phyloP scores from a whole-genome alignment of 805 yeast genomes.

The Pachysolen tannophilus region DNA sequence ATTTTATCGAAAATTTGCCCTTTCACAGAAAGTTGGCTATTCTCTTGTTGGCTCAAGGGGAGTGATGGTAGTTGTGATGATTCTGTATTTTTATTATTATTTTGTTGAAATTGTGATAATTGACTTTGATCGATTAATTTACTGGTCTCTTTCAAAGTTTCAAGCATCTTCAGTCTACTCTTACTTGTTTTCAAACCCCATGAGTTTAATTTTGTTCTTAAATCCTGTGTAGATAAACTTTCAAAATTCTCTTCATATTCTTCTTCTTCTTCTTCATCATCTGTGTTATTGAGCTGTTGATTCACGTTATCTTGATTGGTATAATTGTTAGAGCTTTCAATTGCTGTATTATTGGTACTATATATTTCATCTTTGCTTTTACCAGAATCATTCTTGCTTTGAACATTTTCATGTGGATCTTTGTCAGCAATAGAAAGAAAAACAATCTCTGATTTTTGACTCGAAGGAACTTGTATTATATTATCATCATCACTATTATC shows the following conservation, averaged over 20 bases:
- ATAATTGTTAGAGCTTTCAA: background rate
- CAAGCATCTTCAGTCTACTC: constrained; percentile 25
- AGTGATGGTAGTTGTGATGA: constrained; percentile 10
- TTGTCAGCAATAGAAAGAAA: background rate
- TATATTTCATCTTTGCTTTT: background rate
- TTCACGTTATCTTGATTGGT: background rate
- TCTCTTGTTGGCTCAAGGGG: too few relatives aligned
- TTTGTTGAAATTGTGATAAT: constrained; percentile 8
- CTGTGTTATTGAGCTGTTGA: background rate
- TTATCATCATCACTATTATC: constrained; percentile 4
- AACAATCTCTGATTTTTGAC: constrained; percentile 3
- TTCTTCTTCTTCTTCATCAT: background rate
- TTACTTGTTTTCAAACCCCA: constrained; percentile 32
- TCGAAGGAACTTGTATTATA: constrained; percentile 8
- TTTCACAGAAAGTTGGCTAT: constrained; percentile 10
- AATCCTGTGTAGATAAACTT: constrained; percentile 12
- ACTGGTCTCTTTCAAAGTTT: constrained; percentile 17
- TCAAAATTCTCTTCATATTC: constrained; percentile 11
- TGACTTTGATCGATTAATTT: constrained; percentile 13
- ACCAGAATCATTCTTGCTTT: background rate
- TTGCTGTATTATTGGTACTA: background rate
- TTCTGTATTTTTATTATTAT: constrained; percentile 12
- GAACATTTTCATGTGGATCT: background rate
- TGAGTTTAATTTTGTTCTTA: constrained; percentile 18
- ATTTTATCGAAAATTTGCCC: constrained; percentile 13